phyloP scores from a whole-genome alignment of 2,329 filamentous ascomycete genomes.

The Colletotrichum sp. region DNA sequence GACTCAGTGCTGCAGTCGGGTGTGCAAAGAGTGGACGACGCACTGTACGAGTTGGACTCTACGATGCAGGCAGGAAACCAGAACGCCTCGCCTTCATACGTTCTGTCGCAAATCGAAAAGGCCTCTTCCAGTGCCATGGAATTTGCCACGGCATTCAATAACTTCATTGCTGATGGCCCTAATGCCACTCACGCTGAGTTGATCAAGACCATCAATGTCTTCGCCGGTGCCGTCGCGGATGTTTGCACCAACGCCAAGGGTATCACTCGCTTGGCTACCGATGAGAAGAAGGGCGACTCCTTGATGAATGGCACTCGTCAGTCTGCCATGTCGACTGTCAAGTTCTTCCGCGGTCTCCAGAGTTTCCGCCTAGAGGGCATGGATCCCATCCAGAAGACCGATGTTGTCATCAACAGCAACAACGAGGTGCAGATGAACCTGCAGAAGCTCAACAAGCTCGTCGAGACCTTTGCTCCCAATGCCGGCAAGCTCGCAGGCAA shows the following conservation, averaged over 20 bases:
- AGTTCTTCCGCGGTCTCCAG: constrained; percentile 93
- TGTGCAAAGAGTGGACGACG: constrained; percentile 93
- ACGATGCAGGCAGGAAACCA: constrained; percentile 99
- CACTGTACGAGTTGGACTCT: constrained; percentile 95
- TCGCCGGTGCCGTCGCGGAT: constrained; percentile 89
- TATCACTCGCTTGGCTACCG: constrained; percentile 87
- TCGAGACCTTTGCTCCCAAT: constrained; percentile 89
- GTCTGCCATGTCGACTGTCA: constrained; percentile 85
- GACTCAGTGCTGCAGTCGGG: constrained; percentile 95
- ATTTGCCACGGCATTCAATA: constrained; percentile 97
- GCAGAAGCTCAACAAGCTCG: constrained; percentile 91
- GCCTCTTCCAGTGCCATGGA: constrained; percentile 93
- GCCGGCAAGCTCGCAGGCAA: constrained; percentile 80
- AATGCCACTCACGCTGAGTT: constrained; percentile 89
- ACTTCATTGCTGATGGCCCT: constrained; percentile 95
- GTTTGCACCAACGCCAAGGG: constrained; percentile 97
- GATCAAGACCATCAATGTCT: constrained; percentile 90
- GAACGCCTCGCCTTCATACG: constrained; percentile 92
- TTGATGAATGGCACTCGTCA: constrained; percentile 82
- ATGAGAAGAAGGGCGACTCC: constrained; percentile 92
- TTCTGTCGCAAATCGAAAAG: constrained; percentile 97
- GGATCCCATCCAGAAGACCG: constrained; percentile 90
- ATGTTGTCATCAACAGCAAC: constrained; percentile 97
- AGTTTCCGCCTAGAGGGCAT: constrained; percentile 93
- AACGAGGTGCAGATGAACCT: constrained; percentile 94